phyloP scores from a whole-genome alignment of 768 basidiomycete species.

The Asterophora lycoperdoides region DNA sequence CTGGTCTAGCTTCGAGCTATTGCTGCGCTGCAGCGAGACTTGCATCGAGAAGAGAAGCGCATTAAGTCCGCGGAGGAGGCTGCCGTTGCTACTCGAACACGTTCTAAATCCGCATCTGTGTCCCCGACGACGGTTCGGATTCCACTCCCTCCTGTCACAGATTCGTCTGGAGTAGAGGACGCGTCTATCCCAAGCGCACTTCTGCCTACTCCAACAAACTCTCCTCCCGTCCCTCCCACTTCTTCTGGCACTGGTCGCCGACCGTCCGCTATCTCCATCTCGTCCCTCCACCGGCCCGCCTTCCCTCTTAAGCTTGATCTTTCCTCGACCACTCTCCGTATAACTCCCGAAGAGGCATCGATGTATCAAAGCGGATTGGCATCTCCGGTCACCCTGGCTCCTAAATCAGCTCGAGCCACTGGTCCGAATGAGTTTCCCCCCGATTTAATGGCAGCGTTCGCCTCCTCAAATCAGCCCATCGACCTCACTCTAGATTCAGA shows the following conservation, averaged over 20 bases:
- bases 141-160: constrained; percentile 7
- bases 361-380: constrained; percentile 57
- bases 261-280: constrained; percentile 74
- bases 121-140: constrained; percentile 22
- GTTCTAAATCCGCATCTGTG: constrained; percentile 21
- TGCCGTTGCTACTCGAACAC: constrained; percentile 25
- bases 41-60: constrained; percentile 56
- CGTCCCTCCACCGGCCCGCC: constrained; percentile 68
- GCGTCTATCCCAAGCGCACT: constrained; percentile 8
- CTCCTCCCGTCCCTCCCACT: constrained; percentile 29
- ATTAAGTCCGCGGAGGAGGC: constrained; percentile 36
- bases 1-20: constrained; percentile 64
- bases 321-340: constrained; percentile 61
- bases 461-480: constrained; percentile 37
- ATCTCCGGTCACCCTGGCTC: constrained; percentile 79
- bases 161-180: constrained; percentile 3
- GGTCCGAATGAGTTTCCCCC: constrained; percentile 53
- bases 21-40: constrained; percentile 65
- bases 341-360: constrained; percentile 59
- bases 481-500: constrained; percentile 47
- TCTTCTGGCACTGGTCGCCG: constrained; percentile 43
- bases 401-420: constrained; percentile 66
- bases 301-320: constrained; percentile 79
- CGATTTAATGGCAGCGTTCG: constrained; percentile 64
- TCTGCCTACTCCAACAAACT: constrained; percentile 27